These are phyloP conservation scores for Globisporangium ultimum DNA, from an alignment of 352 stramenopile species.

Conservation along the genomic window DNA sequence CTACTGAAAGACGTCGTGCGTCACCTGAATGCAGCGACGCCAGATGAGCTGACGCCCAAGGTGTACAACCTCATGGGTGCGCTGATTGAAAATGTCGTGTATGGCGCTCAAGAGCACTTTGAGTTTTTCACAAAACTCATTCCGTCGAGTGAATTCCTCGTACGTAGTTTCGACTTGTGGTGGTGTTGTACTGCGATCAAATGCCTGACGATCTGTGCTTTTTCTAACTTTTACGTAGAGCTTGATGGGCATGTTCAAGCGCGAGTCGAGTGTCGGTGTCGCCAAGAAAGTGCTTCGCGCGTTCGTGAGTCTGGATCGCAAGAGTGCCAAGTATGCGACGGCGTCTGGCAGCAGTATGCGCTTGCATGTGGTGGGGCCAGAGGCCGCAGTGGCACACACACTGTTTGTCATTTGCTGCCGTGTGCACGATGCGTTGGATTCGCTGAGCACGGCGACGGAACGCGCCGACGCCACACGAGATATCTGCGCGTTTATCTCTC, in stretches of 20 bases:
- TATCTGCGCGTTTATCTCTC: conserved; percentile 79
- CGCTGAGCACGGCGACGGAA: conserved; percentile 62
- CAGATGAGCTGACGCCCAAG: conserved; percentile 52
- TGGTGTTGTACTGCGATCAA: neutral
- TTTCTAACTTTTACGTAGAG: conserved; percentile 21
- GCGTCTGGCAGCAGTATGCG: conserved; percentile 26
- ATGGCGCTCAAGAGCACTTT: conserved; percentile 59
- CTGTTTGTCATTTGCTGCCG: conserved; percentile 83
- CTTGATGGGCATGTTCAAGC: conserved; percentile 87
- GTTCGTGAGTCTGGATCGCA: conserved; percentile 40
- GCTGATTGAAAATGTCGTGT: conserved; percentile 78
- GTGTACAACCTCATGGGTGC: conserved; percentile 68
- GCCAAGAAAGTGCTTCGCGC: conserved; percentile 82
- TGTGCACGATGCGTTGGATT: conserved; percentile 83
- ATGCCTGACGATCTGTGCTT: neutral
- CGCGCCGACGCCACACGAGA: conserved; percentile 51
- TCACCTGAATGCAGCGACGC: conserved; percentile 63
- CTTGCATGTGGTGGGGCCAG: conserved; percentile 61
- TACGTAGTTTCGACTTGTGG: conserved; percentile 13
- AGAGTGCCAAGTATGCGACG: conserved; percentile 18
- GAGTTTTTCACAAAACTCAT: conserved; percentile 78
- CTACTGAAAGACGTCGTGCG: conserved; percentile 85
- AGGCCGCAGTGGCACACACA: conserved; percentile 81
- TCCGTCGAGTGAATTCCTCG: conserved; percentile 68
- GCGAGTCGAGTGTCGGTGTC: conserved; percentile 71